These are phyloP conservation scores for Cucumis cinereus DNA, from an alignment of 306 rosid species.

Conservation along the genomic window DNA sequence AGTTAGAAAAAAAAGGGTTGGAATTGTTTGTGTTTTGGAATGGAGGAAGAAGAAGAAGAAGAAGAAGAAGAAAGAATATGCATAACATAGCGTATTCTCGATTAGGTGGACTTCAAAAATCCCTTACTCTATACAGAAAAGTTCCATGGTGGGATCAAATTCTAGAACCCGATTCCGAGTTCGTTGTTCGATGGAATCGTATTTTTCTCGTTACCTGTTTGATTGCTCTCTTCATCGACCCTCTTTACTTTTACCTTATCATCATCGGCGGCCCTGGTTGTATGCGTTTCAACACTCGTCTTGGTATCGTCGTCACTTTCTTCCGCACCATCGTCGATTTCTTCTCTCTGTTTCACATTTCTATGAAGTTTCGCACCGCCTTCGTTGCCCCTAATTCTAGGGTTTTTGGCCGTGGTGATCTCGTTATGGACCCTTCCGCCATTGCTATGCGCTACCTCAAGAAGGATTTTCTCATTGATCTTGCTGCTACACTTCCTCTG, in stretches of 20 bases:
- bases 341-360: constrained; percentile 49
- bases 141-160: constrained; percentile 74
- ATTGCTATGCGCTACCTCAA: constrained; percentile 52
- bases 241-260: constrained; percentile 69
- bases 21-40: too few species aligned
- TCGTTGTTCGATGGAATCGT: constrained; percentile 48
- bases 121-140: constrained; percentile 35
- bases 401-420: constrained; percentile 57
- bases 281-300: constrained; percentile 31
- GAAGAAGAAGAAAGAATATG: neutral
- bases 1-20: too few species aligned
- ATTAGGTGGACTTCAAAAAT: constrained; percentile 15
- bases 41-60: too few species aligned
- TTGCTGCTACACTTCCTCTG: constrained; percentile 64
- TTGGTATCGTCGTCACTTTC: constrained; percentile 48
- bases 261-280: constrained; percentile 43
- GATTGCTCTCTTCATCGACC: constrained; percentile 66
- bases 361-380: constrained; percentile 65
- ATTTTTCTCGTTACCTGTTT: constrained; percentile 42
- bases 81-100: constrained; percentile 17
- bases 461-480: constrained; percentile 49
- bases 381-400: constrained; percentile 34
- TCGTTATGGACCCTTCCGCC: constrained; percentile 35
- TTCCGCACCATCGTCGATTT: constrained; percentile 53
- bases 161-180: constrained; percentile 43